These are phyloP conservation scores for Penicillium simplicissimum DNA, from an alignment of 495 filamentous ascomycete genomes.

Conservation along the genomic window DNA sequence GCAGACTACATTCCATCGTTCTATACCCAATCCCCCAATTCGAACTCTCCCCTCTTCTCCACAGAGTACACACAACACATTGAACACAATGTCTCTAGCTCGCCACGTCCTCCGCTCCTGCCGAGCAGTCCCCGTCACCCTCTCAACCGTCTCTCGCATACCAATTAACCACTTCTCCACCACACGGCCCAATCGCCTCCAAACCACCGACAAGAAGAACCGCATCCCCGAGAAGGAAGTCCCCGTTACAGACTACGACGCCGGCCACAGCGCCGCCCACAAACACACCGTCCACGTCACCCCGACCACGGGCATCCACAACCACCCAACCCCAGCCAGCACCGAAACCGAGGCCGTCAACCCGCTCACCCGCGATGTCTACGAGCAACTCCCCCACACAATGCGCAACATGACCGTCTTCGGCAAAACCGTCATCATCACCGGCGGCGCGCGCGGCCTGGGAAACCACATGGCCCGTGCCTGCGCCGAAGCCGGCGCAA, in stretches of 20 bases:
- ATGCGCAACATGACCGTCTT: slow-evolving; percentile 52
- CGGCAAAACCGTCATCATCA: slow-evolving; percentile 74
- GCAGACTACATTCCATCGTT: background rate
- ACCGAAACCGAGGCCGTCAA: background rate
- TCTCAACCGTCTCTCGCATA: background rate
- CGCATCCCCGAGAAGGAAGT: slow-evolving; percentile 8
- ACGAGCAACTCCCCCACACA: slow-evolving; percentile 2
- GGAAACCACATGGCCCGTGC: slow-evolving; percentile 68
- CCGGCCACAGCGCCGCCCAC: slow-evolving; percentile 3
- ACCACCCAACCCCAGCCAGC: background rate
- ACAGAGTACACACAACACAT: background rate
- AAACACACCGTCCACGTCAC: slow-evolving; percentile 5
- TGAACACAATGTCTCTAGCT: slow-evolving; percentile 3
- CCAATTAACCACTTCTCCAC: slow-evolving; percentile 1
- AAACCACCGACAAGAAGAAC: slow-evolving; percentile 8
- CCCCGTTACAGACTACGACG: slow-evolving; percentile 7
- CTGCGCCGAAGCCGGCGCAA: slow-evolving; percentile 72
- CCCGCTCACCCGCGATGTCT: slow-evolving; percentile 7
- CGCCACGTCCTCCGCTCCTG: slow-evolving; percentile 1
- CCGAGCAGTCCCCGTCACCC: background rate
- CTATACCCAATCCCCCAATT: background rate
- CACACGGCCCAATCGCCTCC: slow-evolving; percentile 4
- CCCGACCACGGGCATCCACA: background rate
- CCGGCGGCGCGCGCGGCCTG: slow-evolving; percentile 75
- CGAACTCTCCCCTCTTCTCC: background rate